These are phyloP conservation scores for Metschnikowia henanensis DNA, from an alignment of 805 yeast species.

Conservation along the genomic window DNA sequence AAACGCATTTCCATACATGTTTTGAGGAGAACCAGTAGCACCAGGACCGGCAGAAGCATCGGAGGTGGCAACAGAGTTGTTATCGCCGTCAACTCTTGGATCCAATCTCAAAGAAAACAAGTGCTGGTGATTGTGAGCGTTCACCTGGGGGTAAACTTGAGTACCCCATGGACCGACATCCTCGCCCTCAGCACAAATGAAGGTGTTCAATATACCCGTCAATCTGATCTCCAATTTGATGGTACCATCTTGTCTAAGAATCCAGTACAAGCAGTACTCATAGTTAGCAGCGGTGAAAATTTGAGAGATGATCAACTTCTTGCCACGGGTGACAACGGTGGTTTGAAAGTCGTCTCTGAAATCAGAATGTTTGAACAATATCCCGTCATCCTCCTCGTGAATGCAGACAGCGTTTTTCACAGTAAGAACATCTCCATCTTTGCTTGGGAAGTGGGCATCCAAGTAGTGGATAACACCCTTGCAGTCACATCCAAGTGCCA, in stretches of 20 bases:
- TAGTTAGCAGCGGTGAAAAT: constrained; percentile 86
- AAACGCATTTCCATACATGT: constrained; percentile 79
- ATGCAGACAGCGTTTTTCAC: constrained; percentile 81
- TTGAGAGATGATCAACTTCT: constrained; percentile 71
- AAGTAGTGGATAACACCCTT: constrained; percentile 82
- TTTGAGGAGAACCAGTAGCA: constrained; percentile 65
- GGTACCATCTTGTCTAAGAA: constrained; percentile 80
- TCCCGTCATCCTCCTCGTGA: constrained; percentile 85
- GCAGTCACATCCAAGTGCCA: constrained; percentile 80
- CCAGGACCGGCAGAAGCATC: constrained; percentile 62
- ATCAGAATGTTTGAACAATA: constrained; percentile 79
- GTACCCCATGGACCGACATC: constrained; percentile 78
- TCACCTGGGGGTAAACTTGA: constrained; percentile 73
- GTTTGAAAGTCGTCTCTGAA: constrained; percentile 79
- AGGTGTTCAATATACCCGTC: constrained; percentile 82
- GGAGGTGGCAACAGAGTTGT: constrained; percentile 67
- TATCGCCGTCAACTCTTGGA: constrained; percentile 80
- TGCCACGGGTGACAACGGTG: constrained; percentile 72
- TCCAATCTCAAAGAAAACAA: constrained; percentile 74
- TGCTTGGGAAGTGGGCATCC: constrained; percentile 74
- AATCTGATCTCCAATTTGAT: constrained; percentile 76
- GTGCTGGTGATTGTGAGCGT: constrained; percentile 88
- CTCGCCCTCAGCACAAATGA: constrained; percentile 61
- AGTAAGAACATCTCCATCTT: constrained; percentile 67
- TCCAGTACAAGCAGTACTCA: constrained; percentile 85